Evolutionary conservation across 2,329 filamentous ascomycete genomes (phyloP).

Genomic region (Ambrosiella beaveri): DNA sequence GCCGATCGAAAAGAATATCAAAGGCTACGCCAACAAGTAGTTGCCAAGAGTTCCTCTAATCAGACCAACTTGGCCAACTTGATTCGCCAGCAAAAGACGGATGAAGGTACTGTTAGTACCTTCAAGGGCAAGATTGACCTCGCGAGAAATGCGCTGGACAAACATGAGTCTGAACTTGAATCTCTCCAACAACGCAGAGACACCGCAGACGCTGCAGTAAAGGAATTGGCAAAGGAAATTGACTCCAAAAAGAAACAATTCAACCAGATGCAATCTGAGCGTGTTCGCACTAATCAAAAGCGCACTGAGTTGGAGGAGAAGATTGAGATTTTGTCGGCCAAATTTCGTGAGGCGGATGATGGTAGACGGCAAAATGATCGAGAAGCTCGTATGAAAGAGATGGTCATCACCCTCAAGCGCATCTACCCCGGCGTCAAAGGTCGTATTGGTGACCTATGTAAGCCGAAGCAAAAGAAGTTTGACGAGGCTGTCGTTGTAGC

Average conservation of each 20-base stretch:
- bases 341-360: slow-evolving; percentile 71
- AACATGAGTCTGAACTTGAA: slow-evolving; percentile 53
- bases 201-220: slow-evolving; percentile 42
- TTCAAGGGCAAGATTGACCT: slow-evolving; percentile 76
- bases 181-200: slow-evolving; percentile 52
- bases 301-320: slow-evolving; percentile 86
- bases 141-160: slow-evolving; percentile 55
- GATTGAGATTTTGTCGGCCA: slow-evolving; percentile 60
- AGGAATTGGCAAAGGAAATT: slow-evolving; percentile 58
- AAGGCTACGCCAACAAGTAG: slow-evolving; percentile 65
- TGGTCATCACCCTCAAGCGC: slow-evolving; percentile 70
- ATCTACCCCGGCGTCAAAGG: slow-evolving; percentile 86
- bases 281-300: slow-evolving; percentile 62
- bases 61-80: slow-evolving; percentile 73
- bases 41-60: slow-evolving; percentile 62
- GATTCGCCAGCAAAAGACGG: slow-evolving; percentile 75
- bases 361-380: slow-evolving; percentile 72
- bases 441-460: slow-evolving; percentile 77
- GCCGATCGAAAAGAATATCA: slow-evolving; percentile 83
- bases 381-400: slow-evolving; percentile 63
- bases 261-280: slow-evolving; percentile 69
- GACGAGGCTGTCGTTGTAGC: slow-evolving; percentile 86
- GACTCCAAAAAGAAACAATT: slow-evolving; percentile 80
- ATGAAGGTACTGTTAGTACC: slow-evolving; percentile 78
- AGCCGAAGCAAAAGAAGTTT: slow-evolving; percentile 93